Conservation (phyloP, 1,284 basidiomycete genomes). For the Bondarzewia mesenterica region DNA sequence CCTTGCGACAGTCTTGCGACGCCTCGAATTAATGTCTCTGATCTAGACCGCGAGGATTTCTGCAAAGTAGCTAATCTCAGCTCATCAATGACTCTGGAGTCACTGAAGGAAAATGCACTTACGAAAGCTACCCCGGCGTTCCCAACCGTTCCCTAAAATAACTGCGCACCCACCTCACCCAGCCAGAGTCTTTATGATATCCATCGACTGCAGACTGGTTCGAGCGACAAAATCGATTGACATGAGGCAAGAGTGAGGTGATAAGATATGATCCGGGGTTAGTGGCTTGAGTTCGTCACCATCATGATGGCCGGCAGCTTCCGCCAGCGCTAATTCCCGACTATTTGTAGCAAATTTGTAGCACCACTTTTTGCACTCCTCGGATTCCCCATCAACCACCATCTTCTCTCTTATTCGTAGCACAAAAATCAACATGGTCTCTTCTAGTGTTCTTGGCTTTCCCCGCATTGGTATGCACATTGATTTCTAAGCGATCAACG, state of each 20-base stretch:
- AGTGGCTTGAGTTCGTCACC: background rate
- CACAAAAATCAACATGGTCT: constrained; percentile 45
- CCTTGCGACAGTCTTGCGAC: no score
- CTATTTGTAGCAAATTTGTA: background rate
- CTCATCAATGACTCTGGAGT: no score
- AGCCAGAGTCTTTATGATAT: no score
- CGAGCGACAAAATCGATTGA: background rate
- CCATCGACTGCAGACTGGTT: background rate
- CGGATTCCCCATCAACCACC: constrained; percentile 10
- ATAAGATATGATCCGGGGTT: background rate
- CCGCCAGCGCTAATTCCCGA: constrained; percentile 2
- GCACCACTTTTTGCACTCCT: background rate
- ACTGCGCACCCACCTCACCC: no score
- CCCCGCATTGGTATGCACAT: constrained; percentile 80
- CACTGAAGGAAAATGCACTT: no score
- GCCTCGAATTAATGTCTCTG: constrained; percentile 9
- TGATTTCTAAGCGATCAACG: background rate
- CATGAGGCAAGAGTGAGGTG: background rate
- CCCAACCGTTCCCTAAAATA: no score
- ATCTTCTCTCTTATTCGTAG: constrained; percentile 19
- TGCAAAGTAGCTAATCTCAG: no score
- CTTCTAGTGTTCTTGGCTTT: constrained; percentile 91
- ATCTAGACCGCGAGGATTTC: no score
- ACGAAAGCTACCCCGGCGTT: no score
- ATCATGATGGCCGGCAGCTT: background rate